Conservation (phyloP, 1,284 basidiomycete species). For the Fomitopsis pinicola region DNA sequence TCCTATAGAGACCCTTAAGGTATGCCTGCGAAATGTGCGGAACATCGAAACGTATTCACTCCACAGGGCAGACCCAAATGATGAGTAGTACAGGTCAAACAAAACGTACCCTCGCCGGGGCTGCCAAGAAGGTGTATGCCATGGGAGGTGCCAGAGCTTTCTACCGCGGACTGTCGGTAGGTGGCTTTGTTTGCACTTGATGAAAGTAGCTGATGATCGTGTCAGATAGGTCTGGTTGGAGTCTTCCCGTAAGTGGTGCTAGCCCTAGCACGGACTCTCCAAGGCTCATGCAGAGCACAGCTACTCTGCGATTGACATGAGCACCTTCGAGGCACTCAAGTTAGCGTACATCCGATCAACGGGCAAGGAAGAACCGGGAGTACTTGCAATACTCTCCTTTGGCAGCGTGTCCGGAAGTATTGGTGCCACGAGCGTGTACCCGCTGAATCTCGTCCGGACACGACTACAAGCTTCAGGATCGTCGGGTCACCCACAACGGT, state of each 20-base stretch:
- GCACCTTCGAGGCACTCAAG: constrained; percentile 90
- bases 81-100: constrained; percentile 76
- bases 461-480: constrained; percentile 95
- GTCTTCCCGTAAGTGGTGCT: constrained; percentile 76
- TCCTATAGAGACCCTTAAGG: constrained; percentile 86
- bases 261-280: too few species aligned
- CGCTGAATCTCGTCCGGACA: constrained; percentile 90
- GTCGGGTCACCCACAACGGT: constrained; percentile 85
- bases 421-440: constrained; percentile 91
- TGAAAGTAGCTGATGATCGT: constrained; percentile 1
- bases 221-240: constrained; percentile 81
- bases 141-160: constrained; percentile 83
- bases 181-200: constrained; percentile 27
- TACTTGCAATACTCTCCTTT: constrained; percentile 80
- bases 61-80: constrained; percentile 74
- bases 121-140: constrained; percentile 69
- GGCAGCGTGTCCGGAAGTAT: constrained; percentile 88
- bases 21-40: constrained; percentile 18
- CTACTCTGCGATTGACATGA: constrained; percentile 92
- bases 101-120: constrained; percentile 54
- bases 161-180: constrained; percentile 87
- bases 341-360: constrained; percentile 79
- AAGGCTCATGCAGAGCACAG: constrained; percentile 27
- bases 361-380: constrained; percentile 78
- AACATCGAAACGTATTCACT: constrained; percentile 1